Percentiles rank a stretch among this genome's conserved stretches.
These are phyloP conservation scores for Schizosaccharomyces versatilis DNA, from an alignment of 1,139 yeast genomes.

Conservation along the genomic window DNA sequence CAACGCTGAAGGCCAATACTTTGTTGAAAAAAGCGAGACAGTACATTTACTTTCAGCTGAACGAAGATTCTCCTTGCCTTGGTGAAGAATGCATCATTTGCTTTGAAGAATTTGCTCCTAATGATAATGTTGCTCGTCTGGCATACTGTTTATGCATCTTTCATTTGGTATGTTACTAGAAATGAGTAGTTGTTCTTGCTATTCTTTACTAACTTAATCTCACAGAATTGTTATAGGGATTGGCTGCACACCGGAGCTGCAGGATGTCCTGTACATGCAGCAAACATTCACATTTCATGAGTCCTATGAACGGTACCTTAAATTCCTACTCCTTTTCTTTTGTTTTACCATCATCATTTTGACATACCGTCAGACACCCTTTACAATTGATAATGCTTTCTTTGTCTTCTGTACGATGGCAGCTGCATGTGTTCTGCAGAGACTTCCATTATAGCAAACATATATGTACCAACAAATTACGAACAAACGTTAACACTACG, in stretches of 20 bases:
- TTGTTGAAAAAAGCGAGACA: conserved; percentile 21
- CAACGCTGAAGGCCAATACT: conserved; percentile 45
- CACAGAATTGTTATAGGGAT: conserved; percentile 1
- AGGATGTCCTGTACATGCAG: conserved; percentile 7
- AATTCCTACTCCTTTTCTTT: not conserved
- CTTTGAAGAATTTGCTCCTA: conserved; percentile 64
- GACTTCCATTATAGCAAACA: too few species aligned
- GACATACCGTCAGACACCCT: too few species aligned
- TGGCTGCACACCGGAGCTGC: conserved; percentile 4
- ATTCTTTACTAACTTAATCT: not conserved
- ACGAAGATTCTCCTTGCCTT: conserved; percentile 11
- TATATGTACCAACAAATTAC: too few species aligned
- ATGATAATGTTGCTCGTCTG: conserved; percentile 72
- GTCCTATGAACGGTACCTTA: not conserved
- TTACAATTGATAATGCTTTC: too few species aligned
- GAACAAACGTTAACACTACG: too few species aligned
- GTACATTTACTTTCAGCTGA: not conserved
- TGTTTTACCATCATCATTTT: not conserved
- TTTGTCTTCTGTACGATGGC: too few species aligned
- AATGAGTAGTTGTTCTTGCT: not conserved
- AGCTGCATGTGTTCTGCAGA: too few species aligned
- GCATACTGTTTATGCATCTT: conserved; percentile 77
- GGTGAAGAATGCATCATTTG: conserved; percentile 79
- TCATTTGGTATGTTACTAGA: conserved; percentile 27
- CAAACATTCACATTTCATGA: not conserved